These are phyloP conservation scores for Huntiella decipiens DNA, from an alignment of 2,329 filamentous ascomycete genomes.

Conservation along the genomic window DNA sequence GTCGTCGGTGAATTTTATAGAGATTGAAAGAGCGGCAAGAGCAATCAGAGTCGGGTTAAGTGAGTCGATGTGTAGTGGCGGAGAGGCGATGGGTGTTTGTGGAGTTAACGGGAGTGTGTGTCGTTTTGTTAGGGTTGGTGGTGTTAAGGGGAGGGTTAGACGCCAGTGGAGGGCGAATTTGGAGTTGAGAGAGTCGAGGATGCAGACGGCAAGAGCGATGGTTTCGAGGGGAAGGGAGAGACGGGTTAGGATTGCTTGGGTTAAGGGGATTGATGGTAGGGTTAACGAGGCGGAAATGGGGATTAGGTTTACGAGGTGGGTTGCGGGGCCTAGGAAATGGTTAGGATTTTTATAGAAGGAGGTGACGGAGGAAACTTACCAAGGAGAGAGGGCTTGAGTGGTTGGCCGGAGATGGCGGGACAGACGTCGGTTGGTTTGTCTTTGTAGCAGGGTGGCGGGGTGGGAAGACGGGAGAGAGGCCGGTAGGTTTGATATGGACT, in stretches of 20 bases:
- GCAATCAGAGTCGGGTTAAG: slow-evolving; percentile 44
- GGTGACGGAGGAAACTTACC: slow-evolving; percentile 17
- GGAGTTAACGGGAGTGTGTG: slow-evolving; percentile 27
- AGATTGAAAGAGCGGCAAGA: slow-evolving; percentile 41
- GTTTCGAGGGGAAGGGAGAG: slow-evolving; percentile 40
- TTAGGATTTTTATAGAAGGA: not conserved
- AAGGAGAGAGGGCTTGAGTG: slow-evolving; percentile 21
- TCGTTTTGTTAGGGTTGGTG: slow-evolving; percentile 20
- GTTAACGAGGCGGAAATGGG: slow-evolving; percentile 42
- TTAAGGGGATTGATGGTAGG: slow-evolving; percentile 35
- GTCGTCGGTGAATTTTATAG: slow-evolving; percentile 48
- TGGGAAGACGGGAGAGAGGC: slow-evolving; percentile 48
- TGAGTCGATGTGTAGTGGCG: slow-evolving; percentile 35
- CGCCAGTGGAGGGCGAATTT: slow-evolving; percentile 46
- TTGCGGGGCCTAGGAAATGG: slow-evolving; percentile 34
- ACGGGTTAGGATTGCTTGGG: slow-evolving; percentile 41
- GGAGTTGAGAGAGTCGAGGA: slow-evolving; percentile 44
- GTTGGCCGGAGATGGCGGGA: slow-evolving; percentile 23
- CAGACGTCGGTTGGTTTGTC: slow-evolving; percentile 20
- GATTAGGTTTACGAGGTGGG: slow-evolving; percentile 47
- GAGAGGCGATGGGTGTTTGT: slow-evolving; percentile 18
- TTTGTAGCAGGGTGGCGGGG: slow-evolving; percentile 39
- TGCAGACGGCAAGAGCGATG: slow-evolving; percentile 44
- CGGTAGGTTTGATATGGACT: slow-evolving; percentile 42
- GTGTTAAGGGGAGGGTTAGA: slow-evolving; percentile 32